These are phyloP conservation scores for Metarhizium album DNA, from an alignment of 2,329 filamentous ascomycete genomes.

Conservation along the genomic window DNA sequence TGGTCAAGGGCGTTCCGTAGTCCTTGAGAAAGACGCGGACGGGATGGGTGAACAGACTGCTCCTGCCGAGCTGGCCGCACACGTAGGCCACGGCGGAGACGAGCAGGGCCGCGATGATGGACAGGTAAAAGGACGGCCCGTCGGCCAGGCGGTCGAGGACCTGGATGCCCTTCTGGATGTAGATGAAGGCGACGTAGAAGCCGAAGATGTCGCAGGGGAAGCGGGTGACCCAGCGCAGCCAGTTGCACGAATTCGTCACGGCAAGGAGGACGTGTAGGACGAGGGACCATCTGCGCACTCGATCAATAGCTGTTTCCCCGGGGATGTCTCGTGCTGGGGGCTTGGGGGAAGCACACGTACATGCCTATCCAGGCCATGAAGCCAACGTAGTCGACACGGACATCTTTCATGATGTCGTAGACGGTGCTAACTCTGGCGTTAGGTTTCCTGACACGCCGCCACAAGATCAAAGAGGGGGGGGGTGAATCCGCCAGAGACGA, in stretches of 20 bases:
- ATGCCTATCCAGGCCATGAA: conserved; percentile 92
- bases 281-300: conserved; percentile 56
- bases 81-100: conserved; percentile 69
- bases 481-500: too few relatives aligned
- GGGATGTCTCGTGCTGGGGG: fast-evolving
- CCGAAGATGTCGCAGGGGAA: conserved; percentile 93
- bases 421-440: conserved; percentile 48
- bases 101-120: conserved; percentile 63
- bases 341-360: conserved; percentile 26
- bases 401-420: conserved; percentile 73
- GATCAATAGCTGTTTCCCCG: neutral
- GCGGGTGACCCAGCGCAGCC: conserved; percentile 76
- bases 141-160: conserved; percentile 67
- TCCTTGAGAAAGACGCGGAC: conserved; percentile 78
- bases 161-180: conserved; percentile 83
- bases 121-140: conserved; percentile 62
- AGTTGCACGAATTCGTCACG: conserved; percentile 78
- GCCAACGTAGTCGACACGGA: conserved; percentile 69
- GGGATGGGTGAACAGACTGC: conserved; percentile 62
- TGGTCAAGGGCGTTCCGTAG: conserved; percentile 73
- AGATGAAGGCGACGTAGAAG: conserved; percentile 88
- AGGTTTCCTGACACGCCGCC: neutral
- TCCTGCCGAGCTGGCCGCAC: conserved; percentile 59
- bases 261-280: conserved; percentile 79
- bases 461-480: too few relatives aligned